phyloP scores from a whole-genome alignment of 345 rosid species.

The Geranium rotundifolium region DNA sequence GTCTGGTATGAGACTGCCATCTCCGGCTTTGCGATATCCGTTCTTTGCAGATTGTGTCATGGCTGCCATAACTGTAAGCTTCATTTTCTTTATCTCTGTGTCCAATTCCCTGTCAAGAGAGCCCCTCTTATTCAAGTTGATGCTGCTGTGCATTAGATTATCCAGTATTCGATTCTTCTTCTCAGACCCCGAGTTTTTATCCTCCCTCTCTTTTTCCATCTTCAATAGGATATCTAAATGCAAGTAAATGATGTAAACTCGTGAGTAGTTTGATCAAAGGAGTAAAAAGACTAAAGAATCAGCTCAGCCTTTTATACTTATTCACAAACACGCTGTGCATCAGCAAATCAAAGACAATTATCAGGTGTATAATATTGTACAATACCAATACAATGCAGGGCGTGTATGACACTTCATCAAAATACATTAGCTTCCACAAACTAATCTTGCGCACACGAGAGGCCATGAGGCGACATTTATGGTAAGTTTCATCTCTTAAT shows the following conservation, averaged over 20 bases:
- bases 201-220: background rate
- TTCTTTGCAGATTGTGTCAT: background rate
- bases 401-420: no score
- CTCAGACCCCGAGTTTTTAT: background rate
- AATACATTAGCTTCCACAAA: no score
- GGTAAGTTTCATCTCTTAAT: no score
- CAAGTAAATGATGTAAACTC: background rate
- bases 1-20: slow-evolving; percentile 22
- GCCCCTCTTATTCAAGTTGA: background rate
- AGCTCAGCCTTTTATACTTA: no score
- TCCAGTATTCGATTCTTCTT: background rate
- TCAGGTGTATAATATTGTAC: no score
- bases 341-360: no score
- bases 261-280: no score
- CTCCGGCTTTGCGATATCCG: background rate
- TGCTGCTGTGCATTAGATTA: background rate
- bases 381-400: no score
- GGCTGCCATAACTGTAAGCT: background rate
- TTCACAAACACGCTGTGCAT: no score
- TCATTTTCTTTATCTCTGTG: background rate
- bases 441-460: no score
- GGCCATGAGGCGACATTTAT: no score
- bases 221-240: background rate
- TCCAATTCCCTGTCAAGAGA: background rate
- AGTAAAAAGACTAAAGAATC: background rate